phyloP scores from a whole-genome alignment of 441 rosid species.

The Populus hybrid region DNA sequence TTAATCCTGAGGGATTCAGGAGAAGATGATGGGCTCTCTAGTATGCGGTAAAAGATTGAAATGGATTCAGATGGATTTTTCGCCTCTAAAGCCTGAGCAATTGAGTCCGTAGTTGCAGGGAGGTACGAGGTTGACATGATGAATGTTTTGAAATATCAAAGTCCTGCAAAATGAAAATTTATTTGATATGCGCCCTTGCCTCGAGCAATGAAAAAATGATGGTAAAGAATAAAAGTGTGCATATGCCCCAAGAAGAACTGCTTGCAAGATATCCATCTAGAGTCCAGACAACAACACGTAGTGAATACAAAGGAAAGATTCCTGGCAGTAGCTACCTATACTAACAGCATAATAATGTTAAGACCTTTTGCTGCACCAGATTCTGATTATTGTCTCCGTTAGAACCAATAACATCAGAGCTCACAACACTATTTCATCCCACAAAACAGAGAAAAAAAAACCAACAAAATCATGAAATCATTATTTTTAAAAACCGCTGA shows the following conservation, averaged over 20 bases:
- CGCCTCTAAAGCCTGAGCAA: too few relatives aligned
- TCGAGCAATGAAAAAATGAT: neutral
- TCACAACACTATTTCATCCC: neutral
- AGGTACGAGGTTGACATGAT: too few relatives aligned
- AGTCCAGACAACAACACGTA: neutral
- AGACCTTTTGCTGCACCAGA: neutral
- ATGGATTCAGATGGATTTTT: too few relatives aligned
- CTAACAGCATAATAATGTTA: neutral
- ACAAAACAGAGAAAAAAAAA: neutral
- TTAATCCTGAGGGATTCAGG: too few relatives aligned
- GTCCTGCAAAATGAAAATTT: too few relatives aligned
- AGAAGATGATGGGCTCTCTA: too few relatives aligned
- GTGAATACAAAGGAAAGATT: neutral
- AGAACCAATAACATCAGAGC: neutral
- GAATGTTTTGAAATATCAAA: too few relatives aligned
- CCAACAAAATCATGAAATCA: neutral
- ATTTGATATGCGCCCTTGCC: too few relatives aligned
- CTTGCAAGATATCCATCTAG: neutral
- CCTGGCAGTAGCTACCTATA: neutral
- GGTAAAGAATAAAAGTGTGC: neutral
- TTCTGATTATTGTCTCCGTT: neutral
- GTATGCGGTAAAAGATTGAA: too few relatives aligned
- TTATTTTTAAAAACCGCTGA: neutral
- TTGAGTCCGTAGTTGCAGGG: too few relatives aligned
- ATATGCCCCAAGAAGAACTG: neutral